phyloP scores from a whole-genome alignment of 371 early-diverging fungal species.

The Vairimorpha ceranae region DNA sequence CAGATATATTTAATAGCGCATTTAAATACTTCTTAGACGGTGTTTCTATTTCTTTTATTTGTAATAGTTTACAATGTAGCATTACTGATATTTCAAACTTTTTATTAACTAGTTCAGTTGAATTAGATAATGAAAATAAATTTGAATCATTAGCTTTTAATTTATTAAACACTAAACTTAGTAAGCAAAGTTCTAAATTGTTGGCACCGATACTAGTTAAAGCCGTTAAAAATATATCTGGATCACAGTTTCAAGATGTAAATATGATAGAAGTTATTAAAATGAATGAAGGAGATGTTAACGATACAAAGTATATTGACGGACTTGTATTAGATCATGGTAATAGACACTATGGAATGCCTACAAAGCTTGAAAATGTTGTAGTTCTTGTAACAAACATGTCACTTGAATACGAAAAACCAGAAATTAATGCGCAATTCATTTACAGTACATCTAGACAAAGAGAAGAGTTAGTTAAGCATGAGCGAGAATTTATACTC shows the following conservation, averaged over 20 bases:
- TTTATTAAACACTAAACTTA: slow-evolving; percentile 86
- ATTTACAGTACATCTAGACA: slow-evolving; percentile 93
- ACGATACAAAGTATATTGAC: slow-evolving; percentile 80
- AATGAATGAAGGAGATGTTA: slow-evolving; percentile 91
- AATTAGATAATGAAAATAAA: slow-evolving; percentile 73
- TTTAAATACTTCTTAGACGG: slow-evolving; percentile 89
- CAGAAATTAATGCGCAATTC: slow-evolving; percentile 98
- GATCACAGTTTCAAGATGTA: slow-evolving; percentile 76
- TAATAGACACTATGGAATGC: slow-evolving; percentile 98
- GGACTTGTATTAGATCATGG: slow-evolving; percentile 99
- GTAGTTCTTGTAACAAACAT: slow-evolving; percentile 89
- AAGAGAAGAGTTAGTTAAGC: slow-evolving; percentile 90
- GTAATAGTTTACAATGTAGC: slow-evolving; percentile 86
- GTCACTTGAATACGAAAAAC: slow-evolving; percentile 98
- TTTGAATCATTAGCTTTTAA: slow-evolving; percentile 83
- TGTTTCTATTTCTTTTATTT: slow-evolving; percentile 82
- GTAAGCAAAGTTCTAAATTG: slow-evolving; percentile 74
- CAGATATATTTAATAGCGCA: slow-evolving; percentile 87
- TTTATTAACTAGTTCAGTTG: slow-evolving; percentile 73
- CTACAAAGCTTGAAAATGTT: slow-evolving; percentile 81
- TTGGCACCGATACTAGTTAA: slow-evolving; percentile 89
- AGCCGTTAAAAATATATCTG: slow-evolving; percentile 77
- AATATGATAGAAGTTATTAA: slow-evolving; percentile 99
- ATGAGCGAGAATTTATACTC: slow-evolving; percentile 88
- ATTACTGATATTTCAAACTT: slow-evolving; percentile 69